phyloP scores from a whole-genome alignment of 2,329 filamentous ascomycete species.

The Calonectria pteridis region DNA sequence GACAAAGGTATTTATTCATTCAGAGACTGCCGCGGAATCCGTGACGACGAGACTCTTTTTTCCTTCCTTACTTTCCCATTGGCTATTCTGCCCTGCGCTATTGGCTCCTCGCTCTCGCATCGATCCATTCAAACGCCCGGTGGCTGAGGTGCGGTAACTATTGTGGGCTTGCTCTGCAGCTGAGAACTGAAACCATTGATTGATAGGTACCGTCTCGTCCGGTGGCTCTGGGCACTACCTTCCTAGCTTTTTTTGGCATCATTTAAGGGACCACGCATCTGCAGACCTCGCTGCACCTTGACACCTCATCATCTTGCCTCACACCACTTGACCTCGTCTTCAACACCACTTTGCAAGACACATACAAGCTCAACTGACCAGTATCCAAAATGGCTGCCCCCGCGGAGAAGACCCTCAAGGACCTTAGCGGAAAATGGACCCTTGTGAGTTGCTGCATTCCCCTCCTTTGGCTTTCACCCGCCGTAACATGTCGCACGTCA shows the following conservation, averaged over 20 bases:
- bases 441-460: constrained; percentile 65
- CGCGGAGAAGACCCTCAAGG: constrained; percentile 71
- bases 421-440: constrained; percentile 77
- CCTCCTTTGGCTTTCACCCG: not conserved
- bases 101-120: not conserved
- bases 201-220: not conserved
- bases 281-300: not conserved
- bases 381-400: constrained; percentile 75
- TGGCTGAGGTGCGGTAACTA: not conserved
- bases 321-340: not conserved
- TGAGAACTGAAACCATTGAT: not conserved
- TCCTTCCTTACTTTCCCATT: not conserved
- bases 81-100: not conserved
- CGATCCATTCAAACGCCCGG: not conserved
- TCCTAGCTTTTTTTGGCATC: not conserved
- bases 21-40: not conserved
- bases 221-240: not conserved
- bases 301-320: not conserved
- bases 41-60: not conserved
- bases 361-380: not conserved
- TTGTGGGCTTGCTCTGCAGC: constrained; percentile 2
- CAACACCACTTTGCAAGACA: not conserved
- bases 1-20: not conserved
- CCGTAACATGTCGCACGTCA: not conserved
- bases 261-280: not conserved